A percentile compares a stretch with the other conserved stretches of the same genome.
Conservation (phyloP, 2,329 filamentous ascomycete genomes). For the Aphanocladium album region DNA sequence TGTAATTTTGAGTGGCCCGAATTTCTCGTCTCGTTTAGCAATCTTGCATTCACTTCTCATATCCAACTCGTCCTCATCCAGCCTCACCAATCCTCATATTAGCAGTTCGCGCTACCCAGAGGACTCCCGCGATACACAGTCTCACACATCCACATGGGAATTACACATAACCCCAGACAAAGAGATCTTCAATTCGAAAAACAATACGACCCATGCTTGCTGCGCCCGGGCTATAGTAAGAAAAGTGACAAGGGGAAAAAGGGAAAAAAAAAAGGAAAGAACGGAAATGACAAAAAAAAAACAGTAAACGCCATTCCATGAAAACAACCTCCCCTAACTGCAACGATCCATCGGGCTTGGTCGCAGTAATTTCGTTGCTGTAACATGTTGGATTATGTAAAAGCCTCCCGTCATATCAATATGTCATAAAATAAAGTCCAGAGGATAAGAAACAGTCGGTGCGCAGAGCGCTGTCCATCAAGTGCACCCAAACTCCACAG, state of each 20-base stretch:
- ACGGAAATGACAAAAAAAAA: conserved; percentile 2
- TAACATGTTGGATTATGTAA: conserved; percentile 13
- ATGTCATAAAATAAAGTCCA: conserved; percentile 8
- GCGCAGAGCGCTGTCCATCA: conserved; percentile 5
- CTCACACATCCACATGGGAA: not conserved
- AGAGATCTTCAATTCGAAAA: conserved; percentile 6
- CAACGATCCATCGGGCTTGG: not conserved
- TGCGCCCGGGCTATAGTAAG: conserved; percentile 11
- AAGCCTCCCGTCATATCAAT: conserved; percentile 9
- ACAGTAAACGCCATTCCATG: conserved; percentile 9
- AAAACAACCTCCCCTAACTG: not conserved
- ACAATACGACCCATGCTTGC: conserved; percentile 7
- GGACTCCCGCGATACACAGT: too few species aligned
- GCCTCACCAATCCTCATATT: too few species aligned
- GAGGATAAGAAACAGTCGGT: not conserved
- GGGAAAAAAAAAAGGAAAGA: not conserved
- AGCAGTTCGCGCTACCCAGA: too few species aligned
- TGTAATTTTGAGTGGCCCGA: too few species aligned
- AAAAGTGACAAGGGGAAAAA: not conserved
- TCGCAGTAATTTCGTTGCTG: conserved; percentile 6
- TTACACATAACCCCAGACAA: not conserved
- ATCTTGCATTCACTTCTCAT: too few species aligned
- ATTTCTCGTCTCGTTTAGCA: too few species aligned
- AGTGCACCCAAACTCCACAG: conserved; percentile 11
- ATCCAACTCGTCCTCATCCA: too few species aligned